Evolutionary conservation across 768 basidiomycete genomes (phyloP), one percentile per base, ranked within the genome.

Genomic region (Solioccasus polychromus): DNA sequence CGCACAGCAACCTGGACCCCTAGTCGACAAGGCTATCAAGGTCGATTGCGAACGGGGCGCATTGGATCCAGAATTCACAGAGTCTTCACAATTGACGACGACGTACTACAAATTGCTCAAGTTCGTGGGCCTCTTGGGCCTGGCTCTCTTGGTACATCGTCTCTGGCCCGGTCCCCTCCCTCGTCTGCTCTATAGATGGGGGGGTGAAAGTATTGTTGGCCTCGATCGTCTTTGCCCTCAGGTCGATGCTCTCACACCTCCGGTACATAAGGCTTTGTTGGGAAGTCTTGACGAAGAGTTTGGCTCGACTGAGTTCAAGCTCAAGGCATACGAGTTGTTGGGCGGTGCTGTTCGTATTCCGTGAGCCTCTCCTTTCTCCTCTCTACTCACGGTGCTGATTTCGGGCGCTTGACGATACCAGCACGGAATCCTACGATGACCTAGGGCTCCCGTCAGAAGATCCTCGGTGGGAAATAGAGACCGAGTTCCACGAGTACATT

Each of bases 361-460:
- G 60, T 68, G 39, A 43, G 52, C 24, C 20, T 24, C 28, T 20
- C 28, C 20, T 41, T 9, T n/a, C 10, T 8, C 12, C 1, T 14
- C 8, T 25, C 20, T 23, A 24, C 24, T 15, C 14, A 18, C 3
- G 5, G 31, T 41, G 15, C 38, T 57, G 36, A 35, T 19, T 14
- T 6, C 15, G n/a, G 5, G n/a, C 17, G 11, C 42, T 5, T 37
- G 31, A n/a, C n/a, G 14, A n/a, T 29, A 19, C 35, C 19, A 81
- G 79, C 15, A 81, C 79, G 9, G 77, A 80, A 55, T 73, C 72
- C 4, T 79, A 64, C 48, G 78, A 82, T 48, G 66, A 68, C 45
- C 71, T 79, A 64, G 72, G 68, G 9, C 63, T 68, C 8, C 65
- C 79, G 39, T 74, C 71, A 10, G 62, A 68, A 42, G 80, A 81